Conservation (phyloP, 2,329 filamentous ascomycete species). For the Monilinia aucupariae region DNA sequence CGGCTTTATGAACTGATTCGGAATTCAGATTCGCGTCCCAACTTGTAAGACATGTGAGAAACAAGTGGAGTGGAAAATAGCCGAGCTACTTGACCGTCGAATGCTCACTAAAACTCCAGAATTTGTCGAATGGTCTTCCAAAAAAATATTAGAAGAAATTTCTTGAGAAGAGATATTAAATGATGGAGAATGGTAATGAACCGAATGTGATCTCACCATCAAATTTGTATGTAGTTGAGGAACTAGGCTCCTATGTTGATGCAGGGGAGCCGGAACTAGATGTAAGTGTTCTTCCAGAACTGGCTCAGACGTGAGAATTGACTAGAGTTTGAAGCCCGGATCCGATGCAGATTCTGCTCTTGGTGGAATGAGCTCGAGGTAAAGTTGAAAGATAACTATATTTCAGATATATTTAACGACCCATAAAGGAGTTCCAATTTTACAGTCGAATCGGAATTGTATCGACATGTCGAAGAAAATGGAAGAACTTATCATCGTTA, state of each 20-base stretch:
- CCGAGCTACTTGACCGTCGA: neutral
- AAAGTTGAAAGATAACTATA: too few species aligned
- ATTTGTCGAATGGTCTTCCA: neutral
- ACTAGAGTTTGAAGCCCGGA: neutral
- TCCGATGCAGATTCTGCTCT: slow-evolving; percentile 4
- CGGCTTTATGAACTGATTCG: neutral
- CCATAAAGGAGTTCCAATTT: neutral
- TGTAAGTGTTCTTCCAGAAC: neutral
- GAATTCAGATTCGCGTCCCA: neutral
- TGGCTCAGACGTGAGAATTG: neutral
- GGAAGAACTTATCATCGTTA: slow-evolving; percentile 16
- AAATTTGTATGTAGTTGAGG: neutral
- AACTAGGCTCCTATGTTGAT: slow-evolving; percentile 8
- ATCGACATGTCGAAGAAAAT: slow-evolving; percentile 13
- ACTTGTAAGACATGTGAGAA: neutral
- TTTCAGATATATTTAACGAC: neutral
- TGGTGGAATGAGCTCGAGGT: slow-evolving; percentile 8
- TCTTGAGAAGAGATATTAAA: neutral
- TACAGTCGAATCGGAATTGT: slow-evolving; percentile 8
- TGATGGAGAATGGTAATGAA: neutral
- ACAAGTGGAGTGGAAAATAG: neutral
- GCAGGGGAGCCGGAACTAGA: neutral
- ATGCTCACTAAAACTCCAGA: neutral
- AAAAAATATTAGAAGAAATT: neutral
- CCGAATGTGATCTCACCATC: neutral